A percentile compares a stretch with the other conserved stretches of the same genome.
phyloP scores from a whole-genome alignment of 225 moss, liverwort and hornwort species.

The Sphagnum contortum region DNA sequence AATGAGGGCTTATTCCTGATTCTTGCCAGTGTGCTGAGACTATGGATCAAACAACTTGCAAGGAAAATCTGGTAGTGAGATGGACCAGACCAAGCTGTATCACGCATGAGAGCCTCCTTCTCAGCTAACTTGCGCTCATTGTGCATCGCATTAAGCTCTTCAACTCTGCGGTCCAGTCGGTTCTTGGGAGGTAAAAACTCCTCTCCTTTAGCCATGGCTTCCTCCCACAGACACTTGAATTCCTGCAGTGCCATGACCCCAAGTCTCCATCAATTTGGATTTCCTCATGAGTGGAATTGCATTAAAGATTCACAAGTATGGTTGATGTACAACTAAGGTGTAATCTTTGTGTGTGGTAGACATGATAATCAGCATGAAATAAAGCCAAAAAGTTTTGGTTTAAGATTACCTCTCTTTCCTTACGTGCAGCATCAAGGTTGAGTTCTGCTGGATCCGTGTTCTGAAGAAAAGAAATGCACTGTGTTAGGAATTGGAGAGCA shows the following conservation, averaged over 20 bases:
- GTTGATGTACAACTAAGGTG: no score
- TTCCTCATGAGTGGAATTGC: no score
- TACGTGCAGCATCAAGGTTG: constrained; percentile 65
- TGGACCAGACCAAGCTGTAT: constrained; percentile 49
- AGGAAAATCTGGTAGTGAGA: background rate
- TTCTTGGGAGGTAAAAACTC: constrained; percentile 44
- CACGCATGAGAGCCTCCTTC: constrained; percentile 62
- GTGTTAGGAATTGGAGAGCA: background rate
- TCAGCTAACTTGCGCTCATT: constrained; percentile 51
- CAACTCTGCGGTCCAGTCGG: constrained; percentile 54
- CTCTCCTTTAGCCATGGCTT: constrained; percentile 51
- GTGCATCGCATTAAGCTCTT: constrained; percentile 66
- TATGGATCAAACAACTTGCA: background rate
- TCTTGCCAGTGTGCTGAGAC: background rate
- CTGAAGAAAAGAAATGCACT: constrained; percentile 25
- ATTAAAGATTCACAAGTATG: no score
- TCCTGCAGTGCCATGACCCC: constrained; percentile 25
- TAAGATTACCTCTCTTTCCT: constrained; percentile 68
- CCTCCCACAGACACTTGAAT: constrained; percentile 23
- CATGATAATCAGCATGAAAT: no score
- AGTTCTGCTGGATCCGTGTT: constrained; percentile 64
- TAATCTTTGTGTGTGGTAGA: no score
- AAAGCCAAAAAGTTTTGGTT: no score
- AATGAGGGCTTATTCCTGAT: no score
- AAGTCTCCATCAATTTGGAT: background rate